Base-by-base conservation (phyloP, 108 stramenopile species). In the Epithemia pelagica region DNA sequence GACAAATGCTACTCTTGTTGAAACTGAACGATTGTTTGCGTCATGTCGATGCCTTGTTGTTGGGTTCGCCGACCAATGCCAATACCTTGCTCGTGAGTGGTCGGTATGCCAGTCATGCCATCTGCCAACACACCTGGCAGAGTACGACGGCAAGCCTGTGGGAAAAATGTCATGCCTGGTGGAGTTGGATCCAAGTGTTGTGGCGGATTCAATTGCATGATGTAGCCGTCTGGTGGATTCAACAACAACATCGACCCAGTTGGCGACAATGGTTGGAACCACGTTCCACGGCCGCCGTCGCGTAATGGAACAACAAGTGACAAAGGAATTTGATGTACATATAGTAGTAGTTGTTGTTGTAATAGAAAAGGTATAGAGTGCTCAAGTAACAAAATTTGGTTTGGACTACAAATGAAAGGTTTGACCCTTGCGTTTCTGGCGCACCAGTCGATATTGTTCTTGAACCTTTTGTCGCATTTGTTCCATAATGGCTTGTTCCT, bases 1-100 rank as follows among this genome's bases (percentile, higher is more conserved):
- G 91, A 54, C 90, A 96, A 65, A 87, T 98, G 88, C 79, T 96
- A 24, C 70, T 98, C 23, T 71, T 98, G 32, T 79, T 98, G n/a
- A 95, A 98, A 67, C 96, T 90, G 89, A 96, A 96, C 66, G 96
- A 97, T 73, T 96, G 95, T 72, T 68, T 95, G 33, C 69, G 97
- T 20, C 96, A 97, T 73, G 88, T 98, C 54, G 96, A 98, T 72
- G n/a, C n/a, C n/a, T 71, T 77, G 52, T 74, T 84, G 0, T 69
- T 98, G 10, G 95, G 92, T 10, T 84, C 84, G 1, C 91, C 91
- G 0, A 70, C 82, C 32, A 90, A 93, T 62, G 90, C 82, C 5
- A 90, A 93, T 62, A 93, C 82, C 5, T 64, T 93, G 66, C 75
- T 88, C 2, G 75, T 93, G 23, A 82, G 86, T 54, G 91, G 91